Percentiles rank a stretch among this genome's conserved stretches.
These are phyloP conservation scores for Acorus calamus DNA, from an alignment of 106 monocot genomes.

Conservation along the genomic window DNA sequence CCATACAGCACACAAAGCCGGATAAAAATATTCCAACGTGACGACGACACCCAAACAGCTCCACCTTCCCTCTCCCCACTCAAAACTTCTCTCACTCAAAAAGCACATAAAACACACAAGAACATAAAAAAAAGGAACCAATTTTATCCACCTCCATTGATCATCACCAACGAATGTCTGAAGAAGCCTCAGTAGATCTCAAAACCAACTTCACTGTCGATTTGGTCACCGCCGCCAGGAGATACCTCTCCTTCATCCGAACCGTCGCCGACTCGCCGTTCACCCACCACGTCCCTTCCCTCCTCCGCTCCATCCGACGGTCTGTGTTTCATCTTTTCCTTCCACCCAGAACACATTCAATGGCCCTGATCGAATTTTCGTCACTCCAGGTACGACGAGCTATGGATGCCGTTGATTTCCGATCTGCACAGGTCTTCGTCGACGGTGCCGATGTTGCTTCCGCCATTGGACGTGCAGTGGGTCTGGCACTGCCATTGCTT, in stretches of 20 bases:
- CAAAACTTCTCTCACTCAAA: too few relatives aligned
- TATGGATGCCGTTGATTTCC: constrained; percentile 82
- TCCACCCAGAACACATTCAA: not conserved
- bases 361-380: constrained; percentile 1
- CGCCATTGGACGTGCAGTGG: constrained; percentile 70
- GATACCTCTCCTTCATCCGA: constrained; percentile 41
- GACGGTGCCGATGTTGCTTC: constrained; percentile 38
- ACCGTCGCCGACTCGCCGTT: constrained; percentile 21
- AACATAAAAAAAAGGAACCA: too few relatives aligned
- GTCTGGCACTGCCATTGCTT: constrained; percentile 94
- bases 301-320: constrained; percentile 39
- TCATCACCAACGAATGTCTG: too few relatives aligned
- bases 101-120: too few relatives aligned
- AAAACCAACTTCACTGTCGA: constrained; percentile 32
- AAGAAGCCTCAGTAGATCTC: too few relatives aligned
- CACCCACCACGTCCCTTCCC: constrained; percentile 7
- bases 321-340: not conserved
- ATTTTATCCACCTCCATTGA: too few relatives aligned
- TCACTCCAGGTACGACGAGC: constrained; percentile 55
- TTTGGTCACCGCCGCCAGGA: constrained; percentile 46
- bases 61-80: too few relatives aligned
- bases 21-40: too few relatives aligned
- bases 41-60: too few relatives aligned
- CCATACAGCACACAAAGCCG: too few relatives aligned
- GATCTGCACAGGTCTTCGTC: constrained; percentile 13